Evolutionary conservation across 768 basidiomycete genomes (phyloP).

Genomic region (Suillus hirtellus): DNA sequence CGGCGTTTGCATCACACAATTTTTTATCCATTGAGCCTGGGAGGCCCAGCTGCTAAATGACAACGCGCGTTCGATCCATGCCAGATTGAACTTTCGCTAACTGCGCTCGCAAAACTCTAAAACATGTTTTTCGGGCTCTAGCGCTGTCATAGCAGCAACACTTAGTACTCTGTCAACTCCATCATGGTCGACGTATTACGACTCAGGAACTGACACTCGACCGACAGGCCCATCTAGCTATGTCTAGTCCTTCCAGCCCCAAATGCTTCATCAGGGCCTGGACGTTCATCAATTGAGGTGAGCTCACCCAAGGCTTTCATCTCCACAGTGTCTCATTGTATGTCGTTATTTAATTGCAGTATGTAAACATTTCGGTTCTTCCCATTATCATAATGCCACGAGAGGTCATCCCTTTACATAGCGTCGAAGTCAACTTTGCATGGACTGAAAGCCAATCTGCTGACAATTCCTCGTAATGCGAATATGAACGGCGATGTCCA

Average conservation of each 20-base stretch:
- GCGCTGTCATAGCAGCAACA: not conserved
- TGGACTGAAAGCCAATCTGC: not conserved
- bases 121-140: not conserved
- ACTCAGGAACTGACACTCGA: not conserved
- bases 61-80: not conserved
- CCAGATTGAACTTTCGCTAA: not conserved
- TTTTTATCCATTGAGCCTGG: not conserved
- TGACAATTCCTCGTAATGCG: not conserved
- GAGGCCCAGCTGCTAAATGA: not conserved
- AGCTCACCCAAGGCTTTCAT: not conserved
- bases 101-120: not conserved
- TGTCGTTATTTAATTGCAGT: not conserved
- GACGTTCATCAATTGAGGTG: not conserved
- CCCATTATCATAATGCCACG: not conserved
- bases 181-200: not conserved
- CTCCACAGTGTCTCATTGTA: not conserved
- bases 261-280: not conserved
- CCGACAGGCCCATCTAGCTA: not conserved
- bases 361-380: not conserved
- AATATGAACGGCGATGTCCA: not conserved
- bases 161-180: not conserved
- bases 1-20: not conserved
- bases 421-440: not conserved
- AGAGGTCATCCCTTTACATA: not conserved
- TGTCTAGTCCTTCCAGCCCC: not conserved